Evolutionary conservation across 345 rosid genomes (phyloP), one percentile per base, ranked within the genome.

Genomic region (Brassica incana): DNA sequence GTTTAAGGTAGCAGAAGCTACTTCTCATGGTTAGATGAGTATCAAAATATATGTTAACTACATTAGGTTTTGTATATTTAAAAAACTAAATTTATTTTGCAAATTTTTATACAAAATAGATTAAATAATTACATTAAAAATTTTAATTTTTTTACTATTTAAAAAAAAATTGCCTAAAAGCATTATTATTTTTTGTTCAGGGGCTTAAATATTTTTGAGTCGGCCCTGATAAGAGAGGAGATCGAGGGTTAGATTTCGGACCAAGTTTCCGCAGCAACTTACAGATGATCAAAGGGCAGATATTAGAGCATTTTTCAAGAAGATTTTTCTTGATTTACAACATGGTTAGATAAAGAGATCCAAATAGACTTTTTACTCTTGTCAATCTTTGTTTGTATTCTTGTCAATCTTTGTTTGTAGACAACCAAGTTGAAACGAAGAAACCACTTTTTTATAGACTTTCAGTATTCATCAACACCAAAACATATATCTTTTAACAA

Each of bases 201-300:
- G 7, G 7, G 38, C 38, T 6, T 5, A 35, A 35, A 35, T 35
- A 6, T 5, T 35, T 35, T 5, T 35, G 38, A 38, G 45, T 8
- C 45, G 45, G 45, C 45, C 45, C 10, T 38, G 45, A 36, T 40
- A 84, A 71, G 84, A 87, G 97, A 73, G 97, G 95, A 29, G 72
- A 90, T 48, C 87, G 81, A 86, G 80, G 54, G 78, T 88, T 52
- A 33, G 72, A 48, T 90, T 90, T 79, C 78, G 67, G 1, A 83
- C 86, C 38, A 70, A 61, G 58, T 90, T 88, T 67, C 97, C 98
- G 1, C 68, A 66, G 4, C 65, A 85, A 30, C 83, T 92, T n/a
- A 80, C 89, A 2, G 76, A 78, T 4, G 85, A 88, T 67, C 92
- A 86, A 74, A 83, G 90, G 36, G 66, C 75, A 8, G 83, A 85